Percentiles rank a stretch among this genome's conserved stretches.
Evolutionary conservation across 805 yeast species (phyloP).

Genomic region (Metschnikowia kofuensis): DNA sequence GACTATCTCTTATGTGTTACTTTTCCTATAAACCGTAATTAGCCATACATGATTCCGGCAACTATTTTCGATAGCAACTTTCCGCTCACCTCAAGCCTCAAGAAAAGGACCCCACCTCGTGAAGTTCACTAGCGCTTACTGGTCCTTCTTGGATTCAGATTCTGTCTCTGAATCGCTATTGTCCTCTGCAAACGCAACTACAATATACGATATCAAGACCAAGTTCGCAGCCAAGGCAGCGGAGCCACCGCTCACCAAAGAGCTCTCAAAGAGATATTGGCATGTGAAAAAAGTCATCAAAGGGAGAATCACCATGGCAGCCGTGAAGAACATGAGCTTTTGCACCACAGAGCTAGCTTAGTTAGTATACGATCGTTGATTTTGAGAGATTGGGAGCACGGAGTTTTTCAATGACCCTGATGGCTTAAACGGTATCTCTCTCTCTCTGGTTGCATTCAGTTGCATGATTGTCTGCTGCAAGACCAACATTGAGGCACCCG

Average conservation of each 20-base stretch:
- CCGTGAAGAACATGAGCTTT: slow-evolving; percentile 72
- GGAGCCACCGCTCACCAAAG: slow-evolving; percentile 73
- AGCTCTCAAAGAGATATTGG: slow-evolving; percentile 49
- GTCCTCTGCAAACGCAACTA: slow-evolving; percentile 73
- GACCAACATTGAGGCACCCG: too few species aligned
- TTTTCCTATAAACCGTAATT: not conserved
- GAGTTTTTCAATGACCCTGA: too few species aligned
- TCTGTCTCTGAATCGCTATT: slow-evolving; percentile 28
- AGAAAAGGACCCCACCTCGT: too few species aligned
- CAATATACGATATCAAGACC: slow-evolving; percentile 68
- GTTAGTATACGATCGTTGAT: slow-evolving; percentile 3
- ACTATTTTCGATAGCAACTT: too few species aligned
- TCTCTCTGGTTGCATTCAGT: too few species aligned
- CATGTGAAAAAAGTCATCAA: slow-evolving; percentile 56
- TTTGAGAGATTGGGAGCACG: too few species aligned
- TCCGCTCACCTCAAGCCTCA: too few species aligned
- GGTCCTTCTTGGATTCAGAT: slow-evolving; percentile 37
- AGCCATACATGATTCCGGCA: too few species aligned
- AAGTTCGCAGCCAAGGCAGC: slow-evolving; percentile 75
- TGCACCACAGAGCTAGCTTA: slow-evolving; percentile 53
- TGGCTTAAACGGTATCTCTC: too few species aligned
- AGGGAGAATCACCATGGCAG: slow-evolving; percentile 71
- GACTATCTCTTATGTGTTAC: too few species aligned
- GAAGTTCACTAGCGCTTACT: too few species aligned
- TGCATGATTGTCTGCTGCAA: too few species aligned